Percentiles rank a stretch among this genome's conserved stretches.
Conservation (phyloP, 352 stramenopile genomes). For the Pythium pyrilobum region DNA sequence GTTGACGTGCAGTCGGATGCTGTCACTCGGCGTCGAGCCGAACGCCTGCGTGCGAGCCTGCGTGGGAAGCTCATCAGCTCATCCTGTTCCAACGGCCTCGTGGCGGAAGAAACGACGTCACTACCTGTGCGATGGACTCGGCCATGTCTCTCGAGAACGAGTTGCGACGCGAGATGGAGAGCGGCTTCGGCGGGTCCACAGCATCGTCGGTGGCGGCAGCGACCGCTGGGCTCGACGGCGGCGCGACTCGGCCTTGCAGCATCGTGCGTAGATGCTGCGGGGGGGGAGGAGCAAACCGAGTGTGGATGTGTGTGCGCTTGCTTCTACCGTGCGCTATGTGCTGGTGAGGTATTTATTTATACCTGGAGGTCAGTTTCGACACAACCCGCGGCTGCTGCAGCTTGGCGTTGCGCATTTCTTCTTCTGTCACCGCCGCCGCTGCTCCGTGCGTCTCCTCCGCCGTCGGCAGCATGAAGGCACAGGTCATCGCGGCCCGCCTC, state of each 20-base stretch:
- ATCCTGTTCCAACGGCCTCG: not conserved
- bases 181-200: not conserved
- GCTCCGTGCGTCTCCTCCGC: not conserved
- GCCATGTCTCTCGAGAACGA: constrained; percentile 29
- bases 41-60: not conserved
- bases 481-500: not conserved
- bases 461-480: not conserved
- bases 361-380: no score
- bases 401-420: not conserved
- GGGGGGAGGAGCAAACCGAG: no score
- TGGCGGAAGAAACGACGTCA: no score
- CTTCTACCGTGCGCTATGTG: no score
- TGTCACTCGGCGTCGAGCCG: not conserved
- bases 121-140: constrained; percentile 28
- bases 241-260: constrained; percentile 3
- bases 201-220: not conserved
- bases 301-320: no score
- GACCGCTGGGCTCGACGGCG: constrained; percentile 5
- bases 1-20: constrained; percentile 15
- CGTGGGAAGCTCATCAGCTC: not conserved
- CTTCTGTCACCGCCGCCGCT: no score
- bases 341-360: no score
- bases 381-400: no score
- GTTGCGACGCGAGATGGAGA: constrained; percentile 20
- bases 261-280: no score